Percentiles rank a stretch among this genome's conserved stretches.
phyloP scores from a whole-genome alignment of 768 basidiomycete genomes.

The Boletus sp. region DNA sequence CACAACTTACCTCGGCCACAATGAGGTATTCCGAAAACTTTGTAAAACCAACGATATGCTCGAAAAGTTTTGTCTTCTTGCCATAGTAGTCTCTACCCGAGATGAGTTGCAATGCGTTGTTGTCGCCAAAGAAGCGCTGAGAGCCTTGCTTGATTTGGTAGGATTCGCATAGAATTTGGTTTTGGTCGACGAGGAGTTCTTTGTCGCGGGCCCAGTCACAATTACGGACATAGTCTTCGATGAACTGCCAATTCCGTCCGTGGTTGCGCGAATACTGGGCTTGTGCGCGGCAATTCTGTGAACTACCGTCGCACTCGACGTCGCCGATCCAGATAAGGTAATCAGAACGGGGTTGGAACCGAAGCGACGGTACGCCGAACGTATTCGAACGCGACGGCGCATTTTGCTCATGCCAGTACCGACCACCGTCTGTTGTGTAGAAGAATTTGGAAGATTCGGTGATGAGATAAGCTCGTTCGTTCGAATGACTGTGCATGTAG shows the following conservation, averaged over 20 bases:
- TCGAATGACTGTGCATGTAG: slow-evolving; percentile 78
- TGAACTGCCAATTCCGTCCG: slow-evolving; percentile 68
- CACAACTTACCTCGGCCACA: slow-evolving; percentile 77
- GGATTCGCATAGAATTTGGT: slow-evolving; percentile 90
- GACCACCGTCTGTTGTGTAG: slow-evolving; percentile 83
- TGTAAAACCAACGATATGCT: slow-evolving; percentile 89
- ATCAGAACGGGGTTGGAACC: slow-evolving; percentile 87
- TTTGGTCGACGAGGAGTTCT: slow-evolving; percentile 74
- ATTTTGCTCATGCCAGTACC: slow-evolving; percentile 55
- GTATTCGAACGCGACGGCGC: slow-evolving; percentile 77
- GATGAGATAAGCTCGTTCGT: slow-evolving; percentile 89
- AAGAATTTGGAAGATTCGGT: slow-evolving; percentile 62
- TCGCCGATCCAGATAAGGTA: slow-evolving; percentile 89
- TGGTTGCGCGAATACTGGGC: slow-evolving; percentile 76
- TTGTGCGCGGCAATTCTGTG: slow-evolving; percentile 64
- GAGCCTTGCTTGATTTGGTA: slow-evolving; percentile 79
- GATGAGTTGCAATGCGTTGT: slow-evolving; percentile 76
- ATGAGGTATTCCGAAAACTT: slow-evolving; percentile 97
- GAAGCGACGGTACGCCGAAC: slow-evolving; percentile 72
- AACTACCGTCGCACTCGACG: slow-evolving; percentile 52
- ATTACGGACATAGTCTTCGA: slow-evolving; percentile 86
- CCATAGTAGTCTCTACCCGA: slow-evolving; percentile 72
- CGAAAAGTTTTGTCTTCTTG: slow-evolving; percentile 75
- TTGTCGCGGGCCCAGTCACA: slow-evolving; percentile 91
- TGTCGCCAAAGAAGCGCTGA: slow-evolving; percentile 55